Percentiles rank a stretch among this genome's conserved stretches.
phyloP scores from a whole-genome alignment of 1,139 yeast species.

The Sugiyamaella grinbergsii region DNA sequence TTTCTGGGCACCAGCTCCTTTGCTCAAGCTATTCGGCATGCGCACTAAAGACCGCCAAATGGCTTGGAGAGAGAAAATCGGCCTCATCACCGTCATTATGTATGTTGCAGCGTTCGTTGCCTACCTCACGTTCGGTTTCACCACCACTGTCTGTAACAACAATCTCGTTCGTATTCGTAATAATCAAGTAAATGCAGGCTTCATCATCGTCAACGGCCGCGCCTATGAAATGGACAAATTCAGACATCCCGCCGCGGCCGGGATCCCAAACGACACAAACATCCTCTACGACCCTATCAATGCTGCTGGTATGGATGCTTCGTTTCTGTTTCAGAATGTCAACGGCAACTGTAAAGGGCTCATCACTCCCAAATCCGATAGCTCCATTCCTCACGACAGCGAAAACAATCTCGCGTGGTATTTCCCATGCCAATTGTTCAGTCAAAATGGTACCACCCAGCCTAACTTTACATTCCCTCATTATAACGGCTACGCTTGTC shows the following conservation, averaged over 20 bases:
- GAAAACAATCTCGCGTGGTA: slow-evolving; percentile 80
- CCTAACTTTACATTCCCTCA: slow-evolving; percentile 57
- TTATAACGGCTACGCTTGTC: slow-evolving; percentile 87
- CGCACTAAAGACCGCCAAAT: slow-evolving; percentile 76
- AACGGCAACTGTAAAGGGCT: slow-evolving; percentile 89
- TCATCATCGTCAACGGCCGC: slow-evolving; percentile 76
- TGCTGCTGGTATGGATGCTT: slow-evolving; percentile 90
- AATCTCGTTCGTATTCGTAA: slow-evolving; percentile 56
- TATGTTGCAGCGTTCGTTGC: slow-evolving; percentile 80
- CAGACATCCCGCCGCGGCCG: slow-evolving; percentile 78
- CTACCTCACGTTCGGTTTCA: slow-evolving; percentile 87
- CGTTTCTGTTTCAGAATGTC: slow-evolving; percentile 90
- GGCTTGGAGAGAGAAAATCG: slow-evolving; percentile 98
- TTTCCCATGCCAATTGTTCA: slow-evolving; percentile 82
- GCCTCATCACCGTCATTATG: slow-evolving; percentile 71
- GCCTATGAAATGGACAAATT: slow-evolving; percentile 73
- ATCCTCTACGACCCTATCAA: slow-evolving; percentile 78
- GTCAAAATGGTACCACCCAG: slow-evolving; percentile 67
- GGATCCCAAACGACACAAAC: slow-evolving; percentile 66
- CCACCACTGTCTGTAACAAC: slow-evolving; percentile 74
- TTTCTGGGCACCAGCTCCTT: slow-evolving; percentile 87
- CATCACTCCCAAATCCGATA: slow-evolving; percentile 69
- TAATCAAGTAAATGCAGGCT: slow-evolving; percentile 60
- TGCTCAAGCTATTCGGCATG: slow-evolving; percentile 74
- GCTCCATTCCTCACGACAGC: slow-evolving; percentile 63